These are phyloP conservation scores for Talaromyces sp. DNA, from an alignment of 2,329 filamentous ascomycete species.

Conservation along the genomic window DNA sequence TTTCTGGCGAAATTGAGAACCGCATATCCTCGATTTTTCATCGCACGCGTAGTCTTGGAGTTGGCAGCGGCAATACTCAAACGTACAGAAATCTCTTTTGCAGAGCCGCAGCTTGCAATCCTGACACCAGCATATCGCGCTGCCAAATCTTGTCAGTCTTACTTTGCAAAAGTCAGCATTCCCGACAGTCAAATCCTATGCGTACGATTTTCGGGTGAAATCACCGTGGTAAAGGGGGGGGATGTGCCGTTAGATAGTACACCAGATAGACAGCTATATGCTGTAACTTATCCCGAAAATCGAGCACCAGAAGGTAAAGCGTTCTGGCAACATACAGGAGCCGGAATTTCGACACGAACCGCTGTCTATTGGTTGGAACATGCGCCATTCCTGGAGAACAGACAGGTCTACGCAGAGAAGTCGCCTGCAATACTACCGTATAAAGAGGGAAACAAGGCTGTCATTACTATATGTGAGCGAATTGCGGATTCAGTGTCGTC, in stretches of 20 bases:
- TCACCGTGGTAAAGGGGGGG: neutral
- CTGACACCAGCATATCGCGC: constrained; percentile 4
- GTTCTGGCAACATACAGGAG: constrained; percentile 11
- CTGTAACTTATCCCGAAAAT: constrained; percentile 5
- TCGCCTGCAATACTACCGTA: neutral
- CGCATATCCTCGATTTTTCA: constrained; percentile 12
- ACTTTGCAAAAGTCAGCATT: neutral
- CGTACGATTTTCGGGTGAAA: neutral
- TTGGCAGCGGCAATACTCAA: neutral
- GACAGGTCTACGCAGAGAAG: neutral
- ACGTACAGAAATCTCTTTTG: neutral
- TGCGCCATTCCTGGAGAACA: constrained; percentile 8
- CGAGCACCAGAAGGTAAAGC: constrained; percentile 1
- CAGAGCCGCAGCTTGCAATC: neutral
- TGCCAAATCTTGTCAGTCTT: constrained; percentile 1
- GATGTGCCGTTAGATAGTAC: neutral
- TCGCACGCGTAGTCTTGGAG: constrained; percentile 4
- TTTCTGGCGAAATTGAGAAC: constrained; percentile 11
- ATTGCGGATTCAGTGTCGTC: constrained; percentile 6
- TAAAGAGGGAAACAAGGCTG: neutral
- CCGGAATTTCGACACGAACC: constrained; percentile 2
- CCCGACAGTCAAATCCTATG: neutral
- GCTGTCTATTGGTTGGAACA: constrained; percentile 14
- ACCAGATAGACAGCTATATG: neutral
- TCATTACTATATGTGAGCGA: neutral